Evolutionary conservation across 352 stramenopile genomes (phyloP), one percentile per base, ranked within the genome.

Genomic region (Hyaloperonospora arabidopsidis): DNA sequence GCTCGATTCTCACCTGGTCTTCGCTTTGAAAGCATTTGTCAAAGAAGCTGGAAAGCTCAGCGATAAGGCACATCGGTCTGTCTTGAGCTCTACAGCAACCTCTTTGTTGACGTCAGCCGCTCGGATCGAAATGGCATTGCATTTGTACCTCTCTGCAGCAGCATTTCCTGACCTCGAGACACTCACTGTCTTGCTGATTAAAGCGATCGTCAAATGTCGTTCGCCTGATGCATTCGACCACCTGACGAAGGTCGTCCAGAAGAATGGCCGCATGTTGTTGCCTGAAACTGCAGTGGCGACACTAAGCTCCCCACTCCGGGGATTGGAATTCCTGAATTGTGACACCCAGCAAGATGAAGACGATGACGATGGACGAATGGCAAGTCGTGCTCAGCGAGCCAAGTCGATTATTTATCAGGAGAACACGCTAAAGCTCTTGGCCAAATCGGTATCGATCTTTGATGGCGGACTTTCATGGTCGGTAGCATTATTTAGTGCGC

Each of bases 201-300:
- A 83, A 21, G 63, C 72, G 15, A 61, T 74, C 15, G 38, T 79
- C 13, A 65, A 69, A 19, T 76, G 72, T 54, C 59, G 52, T n/a
- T 74, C 60, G 1, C 25, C 45, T n/a, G 52, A 63, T 15, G 51
- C 68, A 2, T 69, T 70, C 34, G 40, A 65, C 5, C 48, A 66
- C 23, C 38, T 83, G 5, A 15, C 52, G 12, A 67, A 67, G 22
- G 46, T 78, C 29, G 48, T 28, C 14, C 57, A 59, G 10, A 72
- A 72, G 19, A 65, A 72, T 45, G 45, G 50, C 0, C 45, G 47
- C 0, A 43, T 63, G 5, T 36, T 83, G 15, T 23, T 73, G 14
- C 29, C 53, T 34, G 65, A 73, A 51, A 49, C 29, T 14, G 57
- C 51, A 17, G 34, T 63, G 4, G 14, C 12, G 12, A 63, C 65